Evolutionary conservation across 306 rosid genomes (phyloP), one percentile per base, ranked within the genome.

Genomic region (Castanospermum australe): DNA sequence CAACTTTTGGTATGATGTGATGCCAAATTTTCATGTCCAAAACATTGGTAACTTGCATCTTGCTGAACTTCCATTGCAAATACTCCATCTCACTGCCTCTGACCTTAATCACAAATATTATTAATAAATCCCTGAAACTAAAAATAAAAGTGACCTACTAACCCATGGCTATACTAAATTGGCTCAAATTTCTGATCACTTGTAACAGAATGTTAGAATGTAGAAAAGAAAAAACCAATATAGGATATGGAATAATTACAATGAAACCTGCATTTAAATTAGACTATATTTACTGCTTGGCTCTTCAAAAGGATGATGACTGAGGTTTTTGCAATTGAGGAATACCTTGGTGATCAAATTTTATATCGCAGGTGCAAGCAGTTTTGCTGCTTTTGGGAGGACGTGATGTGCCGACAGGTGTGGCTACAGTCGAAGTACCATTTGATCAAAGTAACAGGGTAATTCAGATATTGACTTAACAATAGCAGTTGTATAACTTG

Each of bases 361-460:
- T 52, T 78, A 47, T 54, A 33, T 78, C 41, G 81, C 84, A 94
- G 99, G 99, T 92, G 75, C 99, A 91, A 83, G 97, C 99, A 0
- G 99, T 94, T 85, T 89, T 94, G 69, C 82, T 94, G 78, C 92
- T 94, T 60, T 84, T 94, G 84, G 99, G 97, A 71, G 97, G 97
- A 41, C 87, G 89, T 22, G 91, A 88, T 83, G 60, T 83, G 75
- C 97, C 86, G 67, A 73, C 86, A n/a, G 83, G 89, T 13, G 71
- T 83, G 68, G 88, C 97, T 45, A 52, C 90, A 0, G 80, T 89
- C 56, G 95, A 89, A 81, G 81, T 68, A 25, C 89, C 93, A 36
- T 85, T 80, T 55, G 86, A 82, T 77, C 95, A 87, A 60, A 88
- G 81, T 79, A 82, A 71, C 88, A 89, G 82, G 95, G 98, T 92